Evolutionary conservation across 1,284 basidiomycete species (phyloP).

Genomic region (Malassezia brasiliensis): DNA sequence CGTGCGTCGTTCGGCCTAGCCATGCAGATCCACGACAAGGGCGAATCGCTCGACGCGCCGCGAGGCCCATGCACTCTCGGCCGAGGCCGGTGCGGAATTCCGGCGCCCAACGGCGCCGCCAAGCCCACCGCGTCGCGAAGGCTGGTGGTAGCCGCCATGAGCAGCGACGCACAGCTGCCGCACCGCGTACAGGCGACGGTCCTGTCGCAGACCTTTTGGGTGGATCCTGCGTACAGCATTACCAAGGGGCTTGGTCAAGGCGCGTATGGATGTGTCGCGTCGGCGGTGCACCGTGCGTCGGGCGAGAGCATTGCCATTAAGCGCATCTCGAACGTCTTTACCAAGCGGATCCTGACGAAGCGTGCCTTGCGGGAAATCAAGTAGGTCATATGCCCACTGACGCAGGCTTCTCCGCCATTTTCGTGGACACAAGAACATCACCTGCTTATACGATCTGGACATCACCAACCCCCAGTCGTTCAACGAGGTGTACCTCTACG

Average conservation of each 20-base stretch:
- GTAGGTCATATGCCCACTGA: conserved; percentile 12
- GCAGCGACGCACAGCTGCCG: background rate
- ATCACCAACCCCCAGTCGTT: conserved; percentile 44
- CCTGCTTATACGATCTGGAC: conserved; percentile 47
- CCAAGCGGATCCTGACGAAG: conserved; percentile 46
- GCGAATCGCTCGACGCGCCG: background rate
- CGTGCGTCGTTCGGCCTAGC: background rate
- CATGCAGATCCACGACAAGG: background rate
- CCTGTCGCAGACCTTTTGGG: conserved; percentile 41
- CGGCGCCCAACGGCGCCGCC: background rate
- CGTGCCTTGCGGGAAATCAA: conserved; percentile 47
- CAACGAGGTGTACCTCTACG: conserved; percentile 48
- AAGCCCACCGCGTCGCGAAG: background rate
- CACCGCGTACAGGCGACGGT: conserved; percentile 37
- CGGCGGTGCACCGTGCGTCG: conserved; percentile 41
- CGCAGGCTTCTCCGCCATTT: conserved; percentile 39
- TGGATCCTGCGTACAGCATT: conserved; percentile 43
- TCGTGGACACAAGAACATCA: conserved; percentile 48
- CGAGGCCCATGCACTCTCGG: background rate
- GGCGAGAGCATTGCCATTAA: conserved; percentile 48
- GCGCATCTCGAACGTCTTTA: conserved; percentile 46
- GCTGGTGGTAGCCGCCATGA: background rate
- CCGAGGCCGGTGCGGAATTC: conserved; percentile 1
- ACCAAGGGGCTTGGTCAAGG: conserved; percentile 45
- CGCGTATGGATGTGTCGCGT: conserved; percentile 45